Base-by-base conservation (phyloP, 2,329 filamentous ascomycete species). In the Aspergillus fructus region DNA sequence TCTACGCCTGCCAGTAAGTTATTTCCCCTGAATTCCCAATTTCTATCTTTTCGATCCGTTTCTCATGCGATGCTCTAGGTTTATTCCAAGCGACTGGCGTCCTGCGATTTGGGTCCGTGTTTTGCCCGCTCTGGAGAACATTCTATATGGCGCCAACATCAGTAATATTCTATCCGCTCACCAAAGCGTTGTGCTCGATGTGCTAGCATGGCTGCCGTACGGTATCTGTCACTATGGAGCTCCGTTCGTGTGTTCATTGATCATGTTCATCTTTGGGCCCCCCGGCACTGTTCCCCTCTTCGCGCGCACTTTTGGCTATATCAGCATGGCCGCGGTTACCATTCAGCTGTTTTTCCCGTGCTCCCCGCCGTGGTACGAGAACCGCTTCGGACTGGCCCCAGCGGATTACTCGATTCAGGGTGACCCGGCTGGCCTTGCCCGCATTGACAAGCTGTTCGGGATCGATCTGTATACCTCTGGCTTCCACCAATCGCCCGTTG, bases 361-460 rank as follows among this genome's bases (percentile, higher is more conserved):
- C 80, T 94, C 93, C 23, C 91, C 93, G 24, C 93, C 93, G 1
- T 97, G 93, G 93, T 97, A 97, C 71, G 93, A 97, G 81, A 96
- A 94, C 74, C 83, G 90, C 68, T 91, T 96, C 73, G 93, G 93
- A 15, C 80, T 97, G 51, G 91, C 91, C 30, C 93, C 93, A 2
- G 93, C 93, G 49, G 91, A 94, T 67, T 97, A 97, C 77, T 90
- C 89, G 47, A 96, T 97, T 83, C 82, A 85, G 45, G 93, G 93
- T 49, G 93, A 91, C 46, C 92, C 93, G 1, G 93, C 93, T 12
- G 93, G 93, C 51, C 84, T 97, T 60, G 90, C 89, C 60, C 89
- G 92, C 21, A 89, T 97, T 55, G 93, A 97, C 77, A 83, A 88
- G 71, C 84, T 97, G n/a, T 87, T 97, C 59, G 92, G 93, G 42